These are phyloP conservation scores for Arbutus unedo DNA, from an alignment of 148 eudicot genomes.

Conservation along the genomic window DNA sequence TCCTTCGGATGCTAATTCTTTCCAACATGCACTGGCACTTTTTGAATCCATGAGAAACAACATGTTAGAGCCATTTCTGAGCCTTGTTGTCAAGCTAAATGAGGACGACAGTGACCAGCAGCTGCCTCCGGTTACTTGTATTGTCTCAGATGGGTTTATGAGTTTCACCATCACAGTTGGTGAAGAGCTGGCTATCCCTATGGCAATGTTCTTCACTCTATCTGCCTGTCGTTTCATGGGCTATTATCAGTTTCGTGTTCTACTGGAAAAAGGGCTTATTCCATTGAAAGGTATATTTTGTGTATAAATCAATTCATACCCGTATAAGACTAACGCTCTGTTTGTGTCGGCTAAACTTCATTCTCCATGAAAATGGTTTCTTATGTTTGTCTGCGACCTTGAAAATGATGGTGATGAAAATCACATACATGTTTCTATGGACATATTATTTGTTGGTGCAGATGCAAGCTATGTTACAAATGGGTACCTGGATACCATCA, in stretches of 20 bases:
- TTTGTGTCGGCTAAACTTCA: too few relatives aligned
- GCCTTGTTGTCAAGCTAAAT: conserved; percentile 12
- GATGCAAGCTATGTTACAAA: conserved; percentile 17
- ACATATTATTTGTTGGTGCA: not conserved
- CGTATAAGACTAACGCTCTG: not conserved
- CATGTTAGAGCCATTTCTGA: conserved; percentile 7
- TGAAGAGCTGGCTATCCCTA: conserved; percentile 22
- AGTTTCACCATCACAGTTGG: conserved; percentile 18
- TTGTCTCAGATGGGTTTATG: conserved; percentile 24
- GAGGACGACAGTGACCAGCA: not conserved
- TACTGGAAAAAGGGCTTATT: conserved; percentile 8
- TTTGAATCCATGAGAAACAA: conserved; percentile 8
- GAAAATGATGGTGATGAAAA: not conserved
- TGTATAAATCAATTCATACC: not conserved
- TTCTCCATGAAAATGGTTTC: too few relatives aligned
- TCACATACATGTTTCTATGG: not conserved
- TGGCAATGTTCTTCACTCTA: conserved; percentile 18
- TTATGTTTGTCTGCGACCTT: too few relatives aligned
- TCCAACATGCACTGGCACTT: conserved; percentile 7
- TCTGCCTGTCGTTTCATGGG: conserved; percentile 26
- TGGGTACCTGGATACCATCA: not conserved
- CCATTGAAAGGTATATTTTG: conserved; percentile 11
- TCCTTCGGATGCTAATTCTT: not conserved
- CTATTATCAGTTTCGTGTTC: conserved; percentile 16
- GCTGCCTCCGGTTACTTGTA: conserved; percentile 20